A percentile compares a stretch with the other conserved stretches of the same genome.
phyloP scores from a whole-genome alignment of 441 rosid species.

The Daphne laureola region DNA sequence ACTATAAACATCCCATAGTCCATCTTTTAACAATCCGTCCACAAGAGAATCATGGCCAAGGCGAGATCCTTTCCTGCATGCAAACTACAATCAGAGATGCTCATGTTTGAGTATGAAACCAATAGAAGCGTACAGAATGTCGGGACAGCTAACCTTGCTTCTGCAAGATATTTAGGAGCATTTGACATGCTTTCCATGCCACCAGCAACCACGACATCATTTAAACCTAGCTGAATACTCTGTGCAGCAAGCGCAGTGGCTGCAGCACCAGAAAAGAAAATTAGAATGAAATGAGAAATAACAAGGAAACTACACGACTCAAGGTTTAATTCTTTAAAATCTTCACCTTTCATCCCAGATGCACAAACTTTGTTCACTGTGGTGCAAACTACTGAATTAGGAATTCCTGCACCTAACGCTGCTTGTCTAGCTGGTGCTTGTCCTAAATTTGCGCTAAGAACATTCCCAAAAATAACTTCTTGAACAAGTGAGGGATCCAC shows the following conservation, averaged over 20 bases:
- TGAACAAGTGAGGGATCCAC: constrained; percentile 81
- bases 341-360: constrained; percentile 94
- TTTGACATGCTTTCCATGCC: constrained; percentile 99
- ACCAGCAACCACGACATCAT: constrained; percentile 91
- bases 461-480: constrained; percentile 95
- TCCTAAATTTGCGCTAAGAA: constrained; percentile 89
- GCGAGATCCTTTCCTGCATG: constrained; percentile 87
- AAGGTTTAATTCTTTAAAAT: too few species aligned
- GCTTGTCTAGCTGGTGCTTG: constrained; percentile 99
- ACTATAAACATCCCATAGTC: constrained; percentile 93
- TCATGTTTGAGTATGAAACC: background rate
- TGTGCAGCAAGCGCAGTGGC: constrained; percentile 93
- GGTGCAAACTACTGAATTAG: constrained; percentile 80
- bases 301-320: too few species aligned
- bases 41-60: constrained; percentile 91
- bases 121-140: constrained; percentile 3
- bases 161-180: constrained; percentile 83
- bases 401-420: constrained; percentile 90
- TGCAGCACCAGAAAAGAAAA: constrained; percentile 21
- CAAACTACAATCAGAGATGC: constrained; percentile 16
- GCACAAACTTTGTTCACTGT: constrained; percentile 98
- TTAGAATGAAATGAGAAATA: too few species aligned
- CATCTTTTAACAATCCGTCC: constrained; percentile 97
- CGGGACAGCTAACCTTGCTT: constrained; percentile 59
- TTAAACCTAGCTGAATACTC: constrained; percentile 88